Evolutionary conservation across 805 yeast species (phyloP).

Genomic region (Sugiyamaella floridensis): DNA sequence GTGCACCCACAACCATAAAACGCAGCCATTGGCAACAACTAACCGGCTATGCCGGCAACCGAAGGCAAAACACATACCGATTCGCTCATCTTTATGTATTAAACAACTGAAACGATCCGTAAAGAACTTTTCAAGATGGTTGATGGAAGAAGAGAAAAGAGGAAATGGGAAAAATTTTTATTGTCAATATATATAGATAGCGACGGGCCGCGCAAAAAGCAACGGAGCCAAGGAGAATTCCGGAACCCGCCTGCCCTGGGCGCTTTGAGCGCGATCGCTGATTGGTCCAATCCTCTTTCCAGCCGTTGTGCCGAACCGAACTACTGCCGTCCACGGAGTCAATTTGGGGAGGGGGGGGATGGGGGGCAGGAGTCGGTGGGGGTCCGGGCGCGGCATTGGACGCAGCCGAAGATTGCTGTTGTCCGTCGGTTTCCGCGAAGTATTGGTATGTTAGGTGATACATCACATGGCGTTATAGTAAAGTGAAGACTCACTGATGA

Average conservation of each 20-base stretch:
- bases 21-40: background rate
- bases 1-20: background rate
- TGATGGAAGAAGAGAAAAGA: background rate
- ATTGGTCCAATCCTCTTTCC: background rate
- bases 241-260: background rate
- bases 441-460: too few species aligned
- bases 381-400: constrained; percentile 2
- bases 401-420: background rate
- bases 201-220: background rate
- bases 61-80: background rate
- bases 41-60: background rate
- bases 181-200: background rate
- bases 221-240: background rate
- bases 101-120: background rate
- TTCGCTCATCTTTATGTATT: background rate
- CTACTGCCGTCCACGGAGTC: background rate
- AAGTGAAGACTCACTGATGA: too few species aligned
- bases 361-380: background rate
- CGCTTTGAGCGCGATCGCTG: background rate
- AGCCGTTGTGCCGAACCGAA: background rate
- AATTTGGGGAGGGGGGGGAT: background rate
- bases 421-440: too few species aligned
- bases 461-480: too few species aligned
- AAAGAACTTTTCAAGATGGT: background rate
- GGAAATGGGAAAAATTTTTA: background rate